These are phyloP conservation scores for Aspergillus sp. DNA, from an alignment of 2,329 filamentous ascomycete genomes.

Conservation along the genomic window DNA sequence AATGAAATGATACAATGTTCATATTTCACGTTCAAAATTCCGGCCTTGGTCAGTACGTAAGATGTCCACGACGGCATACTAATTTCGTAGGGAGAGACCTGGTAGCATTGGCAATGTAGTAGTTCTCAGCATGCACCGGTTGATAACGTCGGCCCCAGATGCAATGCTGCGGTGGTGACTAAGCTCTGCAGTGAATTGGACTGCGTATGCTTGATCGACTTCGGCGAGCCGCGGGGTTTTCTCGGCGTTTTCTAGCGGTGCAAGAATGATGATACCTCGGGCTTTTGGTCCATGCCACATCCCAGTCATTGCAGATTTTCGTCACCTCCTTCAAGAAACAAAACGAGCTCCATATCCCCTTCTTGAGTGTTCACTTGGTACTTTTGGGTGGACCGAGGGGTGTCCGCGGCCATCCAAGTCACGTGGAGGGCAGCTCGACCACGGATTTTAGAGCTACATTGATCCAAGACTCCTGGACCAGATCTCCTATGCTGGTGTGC, in stretches of 20 bases:
- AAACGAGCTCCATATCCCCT: neutral
- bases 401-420: constrained; percentile 14
- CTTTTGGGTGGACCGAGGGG: neutral
- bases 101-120: neutral
- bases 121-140: neutral
- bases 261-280: neutral
- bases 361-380: neutral
- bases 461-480: constrained; percentile 22
- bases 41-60: too few species aligned
- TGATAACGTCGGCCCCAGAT: neutral
- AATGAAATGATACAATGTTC: constrained; percentile 29
- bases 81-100: neutral
- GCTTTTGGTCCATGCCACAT: neutral
- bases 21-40: neutral
- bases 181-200: constrained; percentile 1
- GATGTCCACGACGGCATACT: neutral
- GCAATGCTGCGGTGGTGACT: neutral
- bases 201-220: neutral
- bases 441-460: constrained; percentile 25
- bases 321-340: too few species aligned
- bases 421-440: constrained; percentile 26
- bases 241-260: neutral
- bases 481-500: constrained; percentile 17
- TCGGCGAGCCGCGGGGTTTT: constrained; percentile 3
- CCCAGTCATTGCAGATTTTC: neutral